Percentiles rank a stretch among this genome's conserved stretches.
phyloP scores from a whole-genome alignment of 179 eudicot species.

The Nepenthes alata region DNA sequence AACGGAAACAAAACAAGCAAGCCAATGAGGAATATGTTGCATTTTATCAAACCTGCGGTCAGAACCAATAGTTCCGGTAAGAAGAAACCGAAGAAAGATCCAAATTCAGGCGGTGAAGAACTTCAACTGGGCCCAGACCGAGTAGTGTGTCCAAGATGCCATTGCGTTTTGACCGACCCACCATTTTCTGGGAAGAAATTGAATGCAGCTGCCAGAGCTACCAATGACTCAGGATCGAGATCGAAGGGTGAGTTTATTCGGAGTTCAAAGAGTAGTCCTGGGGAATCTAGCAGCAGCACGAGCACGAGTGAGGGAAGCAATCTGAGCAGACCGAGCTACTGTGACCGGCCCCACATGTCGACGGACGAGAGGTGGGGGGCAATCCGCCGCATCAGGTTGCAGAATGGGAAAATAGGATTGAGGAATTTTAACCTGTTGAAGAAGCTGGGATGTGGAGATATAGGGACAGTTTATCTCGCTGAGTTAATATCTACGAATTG shows the following conservation, averaged over 20 bases:
- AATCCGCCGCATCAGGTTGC: constrained; percentile 29
- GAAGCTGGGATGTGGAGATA: constrained; percentile 50
- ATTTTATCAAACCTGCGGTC: constrained; percentile 47
- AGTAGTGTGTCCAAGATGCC: constrained; percentile 74
- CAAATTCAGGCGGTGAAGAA: constrained; percentile 17
- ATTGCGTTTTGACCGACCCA: constrained; percentile 48
- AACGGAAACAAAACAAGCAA: constrained; percentile 44
- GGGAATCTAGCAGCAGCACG: constrained; percentile 35
- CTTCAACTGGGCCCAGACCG: constrained; percentile 32
- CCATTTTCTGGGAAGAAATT: constrained; percentile 9
- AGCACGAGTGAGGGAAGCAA: constrained; percentile 38
- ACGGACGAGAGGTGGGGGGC: constrained; percentile 44
- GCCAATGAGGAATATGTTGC: constrained; percentile 36
- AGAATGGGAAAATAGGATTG: constrained; percentile 31
- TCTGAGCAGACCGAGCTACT: constrained; percentile 35
- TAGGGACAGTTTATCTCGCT: constrained; percentile 49
- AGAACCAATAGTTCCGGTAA: constrained; percentile 43
- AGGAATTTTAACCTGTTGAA: constrained; percentile 36
- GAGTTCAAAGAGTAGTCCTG: constrained; percentile 38
- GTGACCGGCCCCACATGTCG: constrained; percentile 50
- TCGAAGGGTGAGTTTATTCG: constrained; percentile 29
- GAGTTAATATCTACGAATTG: constrained; percentile 37
- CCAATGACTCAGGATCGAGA: constrained; percentile 21
- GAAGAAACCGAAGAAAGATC: constrained; percentile 51
- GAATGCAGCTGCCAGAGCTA: constrained; percentile 17